These are phyloP conservation scores for Pythium graminicola DNA, from an alignment of 352 stramenopile species.

Conservation along the genomic window DNA sequence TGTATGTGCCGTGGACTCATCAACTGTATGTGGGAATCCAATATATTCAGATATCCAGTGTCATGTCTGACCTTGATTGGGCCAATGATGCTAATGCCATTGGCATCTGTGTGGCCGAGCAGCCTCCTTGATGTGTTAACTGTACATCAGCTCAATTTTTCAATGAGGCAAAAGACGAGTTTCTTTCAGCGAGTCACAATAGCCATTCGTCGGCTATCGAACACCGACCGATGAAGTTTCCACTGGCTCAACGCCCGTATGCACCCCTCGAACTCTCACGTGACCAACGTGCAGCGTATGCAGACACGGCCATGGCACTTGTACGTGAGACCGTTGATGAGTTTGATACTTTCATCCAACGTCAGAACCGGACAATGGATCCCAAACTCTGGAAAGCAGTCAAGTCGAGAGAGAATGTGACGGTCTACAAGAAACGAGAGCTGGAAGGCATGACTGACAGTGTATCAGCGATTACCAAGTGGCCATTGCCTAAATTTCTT, in stretches of 20 bases:
- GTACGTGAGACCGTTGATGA: constrained; percentile 22
- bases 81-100: too few relatives aligned
- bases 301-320: constrained; percentile 3
- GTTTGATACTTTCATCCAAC: constrained; percentile 21
- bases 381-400: constrained; percentile 28
- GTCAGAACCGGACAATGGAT: constrained; percentile 22
- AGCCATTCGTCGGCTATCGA: too few relatives aligned
- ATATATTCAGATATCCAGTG: too few relatives aligned
- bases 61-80: too few relatives aligned
- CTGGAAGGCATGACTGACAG: constrained; percentile 3
- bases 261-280: constrained; percentile 18
- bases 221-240: constrained; percentile 33
- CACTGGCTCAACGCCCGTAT: constrained; percentile 19
- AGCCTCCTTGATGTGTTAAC: too few relatives aligned
- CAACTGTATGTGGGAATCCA: too few relatives aligned
- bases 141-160: too few relatives aligned
- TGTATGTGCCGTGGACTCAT: too few relatives aligned
- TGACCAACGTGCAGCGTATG: constrained; percentile 15
- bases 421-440: constrained; percentile 29
- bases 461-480: constrained; percentile 13
- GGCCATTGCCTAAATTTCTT: constrained; percentile 20
- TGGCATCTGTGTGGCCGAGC: too few relatives aligned
- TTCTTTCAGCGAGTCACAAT: too few relatives aligned
- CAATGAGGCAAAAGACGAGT: too few relatives aligned
- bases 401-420: constrained; percentile 27